Percentiles rank a stretch among this genome's conserved stretches.
phyloP scores from a whole-genome alignment of 495 filamentous ascomycete species.

The Parachaetomium inaequale region DNA sequence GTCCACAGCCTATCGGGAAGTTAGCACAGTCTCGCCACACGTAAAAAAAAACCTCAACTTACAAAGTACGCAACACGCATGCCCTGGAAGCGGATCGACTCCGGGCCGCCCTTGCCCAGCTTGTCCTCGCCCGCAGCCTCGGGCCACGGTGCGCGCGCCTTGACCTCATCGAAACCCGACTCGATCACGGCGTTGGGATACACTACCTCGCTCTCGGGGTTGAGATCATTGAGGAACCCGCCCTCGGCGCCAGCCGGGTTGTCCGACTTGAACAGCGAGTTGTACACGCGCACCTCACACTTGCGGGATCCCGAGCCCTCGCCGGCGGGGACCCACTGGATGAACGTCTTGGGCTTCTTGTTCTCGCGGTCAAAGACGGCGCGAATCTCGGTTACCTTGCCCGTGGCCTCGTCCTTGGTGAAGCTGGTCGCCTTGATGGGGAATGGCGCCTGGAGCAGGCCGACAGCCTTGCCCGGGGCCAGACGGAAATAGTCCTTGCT shows the following conservation, averaged over 20 bases:
- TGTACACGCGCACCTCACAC: slow-evolving; percentile 77
- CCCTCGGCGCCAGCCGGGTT: slow-evolving; percentile 68
- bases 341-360: slow-evolving; percentile 83
- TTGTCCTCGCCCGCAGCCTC: slow-evolving; percentile 63
- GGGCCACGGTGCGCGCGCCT: slow-evolving; percentile 74
- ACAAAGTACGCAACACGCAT: slow-evolving; percentile 86
- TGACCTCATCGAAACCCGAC: slow-evolving; percentile 77
- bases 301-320: slow-evolving; percentile 62
- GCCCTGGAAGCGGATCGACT: slow-evolving; percentile 87
- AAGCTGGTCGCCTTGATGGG: slow-evolving; percentile 78
- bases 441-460: slow-evolving; percentile 76
- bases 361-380: slow-evolving; percentile 63
- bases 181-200: slow-evolving; percentile 79
- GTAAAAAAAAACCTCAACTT: slow-evolving; percentile 10
- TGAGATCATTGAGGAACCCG: slow-evolving; percentile 80
- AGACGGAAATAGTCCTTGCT: slow-evolving; percentile 89
- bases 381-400: slow-evolving; percentile 64
- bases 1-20: slow-evolving; percentile 56
- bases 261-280: slow-evolving; percentile 80
- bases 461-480: slow-evolving; percentile 84
- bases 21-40: slow-evolving; percentile 18
- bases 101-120: slow-evolving; percentile 55
- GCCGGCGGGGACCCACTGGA: slow-evolving; percentile 75
- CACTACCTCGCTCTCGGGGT: slow-evolving; percentile 76
- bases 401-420: slow-evolving; percentile 64